Percentiles rank a stretch among this genome's conserved stretches.
These are phyloP conservation scores for Nigrograna mackinnonii DNA, from an alignment of 2,329 filamentous ascomycete species.

Conservation along the genomic window DNA sequence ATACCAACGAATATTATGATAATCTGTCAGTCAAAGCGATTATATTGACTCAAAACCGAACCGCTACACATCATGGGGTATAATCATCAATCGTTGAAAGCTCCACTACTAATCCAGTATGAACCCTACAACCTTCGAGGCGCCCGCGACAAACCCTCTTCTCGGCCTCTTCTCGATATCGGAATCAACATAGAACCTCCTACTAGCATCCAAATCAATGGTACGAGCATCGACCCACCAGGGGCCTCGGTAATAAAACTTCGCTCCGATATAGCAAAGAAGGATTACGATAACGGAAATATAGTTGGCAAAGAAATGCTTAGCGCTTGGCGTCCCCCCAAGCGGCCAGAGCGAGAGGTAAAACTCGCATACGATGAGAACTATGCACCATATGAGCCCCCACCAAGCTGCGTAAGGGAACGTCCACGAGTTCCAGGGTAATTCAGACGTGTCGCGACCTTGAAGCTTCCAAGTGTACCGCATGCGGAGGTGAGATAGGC, in stretches of 20 bases:
- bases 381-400: conserved; percentile 48
- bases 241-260: conserved; percentile 43
- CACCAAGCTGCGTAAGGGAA: conserved; percentile 50
- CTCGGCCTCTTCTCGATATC: conserved; percentile 11
- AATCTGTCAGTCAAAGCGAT: too few species aligned
- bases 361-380: conserved; percentile 52
- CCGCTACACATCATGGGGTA: too few species aligned
- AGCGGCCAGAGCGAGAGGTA: conserved; percentile 54
- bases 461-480: conserved; percentile 60
- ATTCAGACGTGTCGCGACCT: conserved; percentile 66
- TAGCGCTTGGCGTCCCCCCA: conserved; percentile 31
- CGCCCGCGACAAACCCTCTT: too few species aligned
- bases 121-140: conserved; percentile 3
- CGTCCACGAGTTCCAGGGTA: conserved; percentile 55
- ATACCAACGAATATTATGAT: too few species aligned
- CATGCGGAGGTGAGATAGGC: conserved; percentile 66
- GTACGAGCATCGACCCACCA: conserved; percentile 37
- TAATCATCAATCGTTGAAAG: too few species aligned
- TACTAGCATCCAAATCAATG: conserved; percentile 40
- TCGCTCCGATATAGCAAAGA: conserved; percentile 46
- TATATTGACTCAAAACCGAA: too few species aligned
- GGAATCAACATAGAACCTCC: conserved; percentile 25
- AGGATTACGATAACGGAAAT: conserved; percentile 49
- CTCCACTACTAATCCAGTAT: conserved; percentile 4
- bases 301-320: conserved; percentile 53